Conservation (phyloP, 768 basidiomycete genomes). For the Chalciporus sphaerocephalus region DNA sequence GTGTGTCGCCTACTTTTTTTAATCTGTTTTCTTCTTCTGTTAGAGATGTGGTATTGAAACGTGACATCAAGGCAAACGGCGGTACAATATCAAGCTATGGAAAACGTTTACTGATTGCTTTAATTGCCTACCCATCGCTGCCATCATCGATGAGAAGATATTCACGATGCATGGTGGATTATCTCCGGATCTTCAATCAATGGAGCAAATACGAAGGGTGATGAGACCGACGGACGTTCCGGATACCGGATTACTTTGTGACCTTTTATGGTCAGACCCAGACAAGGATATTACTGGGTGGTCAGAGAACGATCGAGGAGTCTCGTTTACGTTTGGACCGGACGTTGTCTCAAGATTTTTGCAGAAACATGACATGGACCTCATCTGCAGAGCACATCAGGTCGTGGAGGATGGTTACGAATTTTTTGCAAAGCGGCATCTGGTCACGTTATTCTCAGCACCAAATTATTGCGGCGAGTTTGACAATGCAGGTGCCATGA, state of each 20-base stretch:
- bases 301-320: slow-evolving; percentile 99
- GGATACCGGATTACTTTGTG: slow-evolving; percentile 94
- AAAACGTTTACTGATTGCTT: slow-evolving; percentile 99
- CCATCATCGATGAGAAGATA: slow-evolving; percentile 99
- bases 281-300: slow-evolving; percentile 99
- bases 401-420: slow-evolving; percentile 99
- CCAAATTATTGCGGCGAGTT: slow-evolving; percentile 96
- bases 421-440: slow-evolving; percentile 95
- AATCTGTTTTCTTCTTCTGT: background rate
- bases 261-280: slow-evolving; percentile 97
- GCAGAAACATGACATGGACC: slow-evolving; percentile 99
- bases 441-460: slow-evolving; percentile 95
- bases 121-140: slow-evolving; percentile 98
- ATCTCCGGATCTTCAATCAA: slow-evolving; percentile 95
- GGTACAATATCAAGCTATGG: slow-evolving; percentile 99
- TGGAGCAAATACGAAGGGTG: slow-evolving; percentile 99
- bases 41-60: slow-evolving; percentile 10
- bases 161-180: slow-evolving; percentile 99
- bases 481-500: slow-evolving; percentile 99
- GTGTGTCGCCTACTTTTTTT: slow-evolving; percentile 62
- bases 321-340: slow-evolving; percentile 97
- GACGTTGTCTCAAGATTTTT: slow-evolving; percentile 98
- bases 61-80: slow-evolving; percentile 78
- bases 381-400: slow-evolving; percentile 98
- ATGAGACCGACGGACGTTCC: slow-evolving; percentile 99